Evolutionary conservation across 257 asterid genomes (phyloP), one percentile per base, ranked within the genome.

Genomic region (Lycium ferocissimum): DNA sequence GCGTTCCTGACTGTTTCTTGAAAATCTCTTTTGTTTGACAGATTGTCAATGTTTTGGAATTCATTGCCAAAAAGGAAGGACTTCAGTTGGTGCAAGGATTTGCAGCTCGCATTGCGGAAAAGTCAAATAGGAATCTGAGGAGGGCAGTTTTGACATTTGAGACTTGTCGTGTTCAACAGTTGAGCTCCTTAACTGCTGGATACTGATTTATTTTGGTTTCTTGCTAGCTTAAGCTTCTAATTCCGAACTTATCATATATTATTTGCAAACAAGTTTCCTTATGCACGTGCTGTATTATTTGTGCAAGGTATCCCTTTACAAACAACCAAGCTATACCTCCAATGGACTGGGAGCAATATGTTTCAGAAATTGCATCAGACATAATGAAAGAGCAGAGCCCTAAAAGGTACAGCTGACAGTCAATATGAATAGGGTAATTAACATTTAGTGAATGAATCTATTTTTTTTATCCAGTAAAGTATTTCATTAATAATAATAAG

Each of bases 341-440:
- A 7, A 96, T 95, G 98, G 98, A 97, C 84, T 97, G 99, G 99
- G 99, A 97, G 89, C 96, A 94, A 91, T 97, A 93, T 87, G 92
- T 97, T 85, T 88, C 98, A 80, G 95, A 95, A 88, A 94, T 97
- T 80, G 97, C 97, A 54, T 91, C 96, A 86, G 96, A 93, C 93
- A 95, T 97, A 80, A 89, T 97, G 87, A 95, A 94, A 88, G 98
- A 97, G 91, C 98, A 97, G 88, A 95, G 94, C 87, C 99, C 99
- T 51, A 97, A 95, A 93, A 84, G 99, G 99, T 97, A 87, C 84
- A 85, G 38, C 79, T 57, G 85, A 38, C 78, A 63, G 22, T 84
- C 71, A 84, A 63, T 82, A 79, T 79, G 75, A 17, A 45, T 69
- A 18, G 56, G 56, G 80, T 18, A 43, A 43, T 72, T 40, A 9